These are phyloP conservation scores for Acacia melanoxylon DNA, from an alignment of 306 rosid species.

Conservation along the genomic window DNA sequence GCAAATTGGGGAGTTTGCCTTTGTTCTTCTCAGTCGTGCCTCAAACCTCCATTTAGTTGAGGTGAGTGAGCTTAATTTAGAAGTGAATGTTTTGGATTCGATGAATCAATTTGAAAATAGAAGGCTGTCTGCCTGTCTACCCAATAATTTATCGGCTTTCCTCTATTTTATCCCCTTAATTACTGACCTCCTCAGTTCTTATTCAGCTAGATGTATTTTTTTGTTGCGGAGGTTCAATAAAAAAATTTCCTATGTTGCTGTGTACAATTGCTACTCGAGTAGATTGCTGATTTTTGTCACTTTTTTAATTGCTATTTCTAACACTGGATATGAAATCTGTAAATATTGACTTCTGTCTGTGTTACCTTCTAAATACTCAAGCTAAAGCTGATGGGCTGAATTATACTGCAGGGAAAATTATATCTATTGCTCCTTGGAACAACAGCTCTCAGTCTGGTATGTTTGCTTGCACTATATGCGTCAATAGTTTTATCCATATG, in stretches of 20 bases:
- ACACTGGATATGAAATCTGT: background rate
- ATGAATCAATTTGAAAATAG: background rate
- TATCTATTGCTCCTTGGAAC: conserved; percentile 90
- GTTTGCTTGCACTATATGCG: conserved; percentile 31
- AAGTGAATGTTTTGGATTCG: conserved; percentile 4
- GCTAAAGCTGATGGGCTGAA: conserved; percentile 26
- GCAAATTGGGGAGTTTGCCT: conserved; percentile 97
- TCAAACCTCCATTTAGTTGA: conserved; percentile 97
- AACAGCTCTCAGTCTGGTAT: conserved; percentile 95
- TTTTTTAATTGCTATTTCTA: background rate
- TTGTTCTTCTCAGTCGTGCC: conserved; percentile 98
- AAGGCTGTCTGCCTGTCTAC: background rate
- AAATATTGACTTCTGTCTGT: conserved; percentile 7
- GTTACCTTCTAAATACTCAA: background rate
- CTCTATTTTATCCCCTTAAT: background rate
- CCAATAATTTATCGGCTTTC: background rate
- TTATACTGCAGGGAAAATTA: conserved; percentile 76
- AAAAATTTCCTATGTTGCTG: background rate
- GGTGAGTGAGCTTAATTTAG: conserved; percentile 50
- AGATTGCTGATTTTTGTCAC: conserved; percentile 7
- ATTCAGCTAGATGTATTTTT: conserved; percentile 18
- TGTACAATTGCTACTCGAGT: background rate
- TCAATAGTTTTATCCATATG: background rate
- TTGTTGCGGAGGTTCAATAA: background rate
- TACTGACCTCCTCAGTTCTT: background rate